Evolutionary conservation across 2,329 filamentous ascomycete genomes (phyloP).

Genomic region (Balansia obtecta): DNA sequence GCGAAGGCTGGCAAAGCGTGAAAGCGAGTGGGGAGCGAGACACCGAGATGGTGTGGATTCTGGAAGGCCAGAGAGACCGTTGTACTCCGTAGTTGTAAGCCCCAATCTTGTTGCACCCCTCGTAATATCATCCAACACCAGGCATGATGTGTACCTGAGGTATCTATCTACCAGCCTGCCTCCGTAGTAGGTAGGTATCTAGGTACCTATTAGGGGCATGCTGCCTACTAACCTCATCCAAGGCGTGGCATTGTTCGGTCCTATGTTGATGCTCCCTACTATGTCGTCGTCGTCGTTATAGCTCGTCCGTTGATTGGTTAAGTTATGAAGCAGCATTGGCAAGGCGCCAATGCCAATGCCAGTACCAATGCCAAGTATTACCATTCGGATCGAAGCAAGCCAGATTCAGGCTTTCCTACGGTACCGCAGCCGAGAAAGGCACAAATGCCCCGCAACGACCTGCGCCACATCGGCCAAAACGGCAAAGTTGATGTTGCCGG

Average conservation of each 20-base stretch:
- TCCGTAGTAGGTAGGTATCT: too few relatives aligned
- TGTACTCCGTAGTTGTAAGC: neutral
- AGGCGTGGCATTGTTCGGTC: too few relatives aligned
- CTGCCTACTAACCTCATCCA: too few relatives aligned
- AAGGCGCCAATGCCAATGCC: too few relatives aligned
- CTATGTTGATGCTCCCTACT: too few relatives aligned
- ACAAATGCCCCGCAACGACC: constrained; percentile 1
- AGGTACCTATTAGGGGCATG: too few relatives aligned
- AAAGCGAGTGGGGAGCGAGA: neutral
- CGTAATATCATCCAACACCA: neutral
- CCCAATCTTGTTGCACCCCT: neutral
- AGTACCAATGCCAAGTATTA: neutral
- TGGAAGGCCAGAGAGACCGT: neutral
- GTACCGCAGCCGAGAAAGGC: neutral
- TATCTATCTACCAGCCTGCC: too few relatives aligned
- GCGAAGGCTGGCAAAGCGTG: neutral
- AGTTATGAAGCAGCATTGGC: neutral
- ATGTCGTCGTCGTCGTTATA: neutral
- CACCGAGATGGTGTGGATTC: neutral
- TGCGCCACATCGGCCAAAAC: constrained; percentile 5
- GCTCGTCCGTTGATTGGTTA: neutral
- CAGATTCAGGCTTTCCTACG: neutral
- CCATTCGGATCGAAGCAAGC: too few relatives aligned
- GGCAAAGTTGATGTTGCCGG: neutral
- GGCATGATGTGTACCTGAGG: too few relatives aligned